Conservation (phyloP, 1,139 yeast species). For the Scheffersomyces lignicola region DNA sequence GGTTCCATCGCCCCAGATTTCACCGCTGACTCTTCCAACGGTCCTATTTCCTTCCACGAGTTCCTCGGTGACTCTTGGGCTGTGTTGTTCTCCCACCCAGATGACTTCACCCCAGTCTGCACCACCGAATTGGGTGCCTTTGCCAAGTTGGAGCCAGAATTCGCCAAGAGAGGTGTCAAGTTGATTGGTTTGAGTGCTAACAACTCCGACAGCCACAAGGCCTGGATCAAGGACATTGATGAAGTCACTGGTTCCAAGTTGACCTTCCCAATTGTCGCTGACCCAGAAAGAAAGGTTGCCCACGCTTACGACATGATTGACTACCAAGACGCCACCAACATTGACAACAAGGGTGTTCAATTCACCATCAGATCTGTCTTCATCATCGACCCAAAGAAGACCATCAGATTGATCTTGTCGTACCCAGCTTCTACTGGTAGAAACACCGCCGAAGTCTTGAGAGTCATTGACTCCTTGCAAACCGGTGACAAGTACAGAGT, state of each 20-base stretch:
- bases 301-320: conserved; percentile 77
- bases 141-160: conserved; percentile 80
- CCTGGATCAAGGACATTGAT: conserved; percentile 83
- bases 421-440: conserved; percentile 89
- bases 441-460: conserved; percentile 82
- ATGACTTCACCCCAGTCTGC: conserved; percentile 87
- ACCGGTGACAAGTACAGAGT: conserved; percentile 68
- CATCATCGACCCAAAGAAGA: conserved; percentile 78
- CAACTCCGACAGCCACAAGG: conserved; percentile 65
- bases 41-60: conserved; percentile 74
- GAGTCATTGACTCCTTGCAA: conserved; percentile 81
- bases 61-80: conserved; percentile 77
- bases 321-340: conserved; percentile 79
- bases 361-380: conserved; percentile 82
- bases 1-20: conserved; percentile 84
- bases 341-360: conserved; percentile 69
- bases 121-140: conserved; percentile 90
- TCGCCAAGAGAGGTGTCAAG: conserved; percentile 72
- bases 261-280: conserved; percentile 79
- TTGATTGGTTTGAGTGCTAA: conserved; percentile 80
- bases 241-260: conserved; percentile 69
- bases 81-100: conserved; percentile 82
- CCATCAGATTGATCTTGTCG: conserved; percentile 67
- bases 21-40: conserved; percentile 69
- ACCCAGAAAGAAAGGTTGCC: conserved; percentile 69